Evolutionary conservation across 306 rosid species (phyloP).

Genomic region (Vigna radiata): DNA sequence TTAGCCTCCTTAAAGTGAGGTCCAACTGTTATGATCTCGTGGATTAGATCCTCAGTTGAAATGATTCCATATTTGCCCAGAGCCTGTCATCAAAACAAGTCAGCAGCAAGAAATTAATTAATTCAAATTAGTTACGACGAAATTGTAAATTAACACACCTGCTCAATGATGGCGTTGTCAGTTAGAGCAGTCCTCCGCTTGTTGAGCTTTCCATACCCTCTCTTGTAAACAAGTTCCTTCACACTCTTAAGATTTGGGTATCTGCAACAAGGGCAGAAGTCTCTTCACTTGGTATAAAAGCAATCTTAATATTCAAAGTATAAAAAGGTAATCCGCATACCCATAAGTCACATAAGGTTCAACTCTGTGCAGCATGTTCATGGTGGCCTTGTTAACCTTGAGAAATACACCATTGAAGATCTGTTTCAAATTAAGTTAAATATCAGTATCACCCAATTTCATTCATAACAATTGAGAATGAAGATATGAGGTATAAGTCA

Average conservation of each 20-base stretch:
- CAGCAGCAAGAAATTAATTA: not conserved
- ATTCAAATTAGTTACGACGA: not conserved
- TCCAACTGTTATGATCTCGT: constrained; percentile 86
- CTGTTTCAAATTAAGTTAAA: constrained; percentile 48
- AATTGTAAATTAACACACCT: constrained; percentile 46
- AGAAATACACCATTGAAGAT: constrained; percentile 91
- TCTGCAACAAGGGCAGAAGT: constrained; percentile 35
- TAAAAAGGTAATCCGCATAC: constrained; percentile 36
- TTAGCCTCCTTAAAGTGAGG: constrained; percentile 93
- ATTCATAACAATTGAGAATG: not conserved
- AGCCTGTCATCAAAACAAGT: constrained; percentile 55
- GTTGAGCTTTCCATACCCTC: constrained; percentile 83
- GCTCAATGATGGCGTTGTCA: constrained; percentile 74
- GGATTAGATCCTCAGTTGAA: constrained; percentile 80
- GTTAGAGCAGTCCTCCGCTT: constrained; percentile 78
- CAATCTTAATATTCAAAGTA: not conserved
- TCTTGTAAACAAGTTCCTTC: constrained; percentile 77
- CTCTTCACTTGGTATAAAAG: not conserved
- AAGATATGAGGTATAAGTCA: not conserved
- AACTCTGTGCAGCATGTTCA: constrained; percentile 90
- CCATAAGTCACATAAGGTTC: constrained; percentile 94
- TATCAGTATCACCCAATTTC: not conserved
- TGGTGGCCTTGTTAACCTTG: constrained; percentile 89
- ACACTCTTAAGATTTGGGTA: constrained; percentile 94
- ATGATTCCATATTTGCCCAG: constrained; percentile 76